These are phyloP conservation scores for Penicillium diatomitis DNA, from an alignment of 495 filamentous ascomycete species.

Conservation along the genomic window DNA sequence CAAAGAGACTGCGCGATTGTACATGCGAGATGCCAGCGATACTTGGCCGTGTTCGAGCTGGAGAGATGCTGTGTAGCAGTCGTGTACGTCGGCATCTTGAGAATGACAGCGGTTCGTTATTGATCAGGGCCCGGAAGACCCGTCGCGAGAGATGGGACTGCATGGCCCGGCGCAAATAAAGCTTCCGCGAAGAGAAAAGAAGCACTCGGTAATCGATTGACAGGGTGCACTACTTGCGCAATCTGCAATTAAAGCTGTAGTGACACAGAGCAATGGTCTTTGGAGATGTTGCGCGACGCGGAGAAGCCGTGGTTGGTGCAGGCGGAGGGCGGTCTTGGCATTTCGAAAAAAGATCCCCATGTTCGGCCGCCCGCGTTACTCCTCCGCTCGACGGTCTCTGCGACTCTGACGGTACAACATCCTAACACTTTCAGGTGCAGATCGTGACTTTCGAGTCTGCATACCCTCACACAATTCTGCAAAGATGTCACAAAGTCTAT, in stretches of 20 bases:
- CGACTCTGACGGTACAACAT: neutral
- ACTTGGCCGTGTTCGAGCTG: slow-evolving; percentile 15
- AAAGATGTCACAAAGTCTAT: slow-evolving; percentile 25
- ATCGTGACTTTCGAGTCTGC: neutral
- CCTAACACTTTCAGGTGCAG: neutral
- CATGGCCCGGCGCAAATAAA: slow-evolving; percentile 42
- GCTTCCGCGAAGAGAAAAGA: neutral
- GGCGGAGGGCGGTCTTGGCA: slow-evolving; percentile 24
- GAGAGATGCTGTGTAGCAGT: slow-evolving; percentile 26
- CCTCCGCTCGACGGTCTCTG: neutral
- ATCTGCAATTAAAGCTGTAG: no score
- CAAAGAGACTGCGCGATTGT: slow-evolving; percentile 28
- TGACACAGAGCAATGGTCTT: no score
- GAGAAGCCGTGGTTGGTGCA: slow-evolving; percentile 10
- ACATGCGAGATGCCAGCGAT: slow-evolving; percentile 12
- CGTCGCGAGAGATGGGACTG: slow-evolving; percentile 71
- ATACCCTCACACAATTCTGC: no score
- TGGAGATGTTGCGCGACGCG: slow-evolving; percentile 12
- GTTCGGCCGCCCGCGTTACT: slow-evolving; percentile 2
- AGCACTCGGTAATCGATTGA: no score
- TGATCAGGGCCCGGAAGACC: slow-evolving; percentile 62
- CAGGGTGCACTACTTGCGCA: no score
- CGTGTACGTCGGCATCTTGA: slow-evolving; percentile 29
- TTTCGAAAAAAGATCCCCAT: slow-evolving; percentile 20
- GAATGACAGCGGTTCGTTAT: slow-evolving; percentile 50